phyloP scores from a whole-genome alignment of 2,329 filamentous ascomycete genomes.

The Dendrostoma leiphaemia region DNA sequence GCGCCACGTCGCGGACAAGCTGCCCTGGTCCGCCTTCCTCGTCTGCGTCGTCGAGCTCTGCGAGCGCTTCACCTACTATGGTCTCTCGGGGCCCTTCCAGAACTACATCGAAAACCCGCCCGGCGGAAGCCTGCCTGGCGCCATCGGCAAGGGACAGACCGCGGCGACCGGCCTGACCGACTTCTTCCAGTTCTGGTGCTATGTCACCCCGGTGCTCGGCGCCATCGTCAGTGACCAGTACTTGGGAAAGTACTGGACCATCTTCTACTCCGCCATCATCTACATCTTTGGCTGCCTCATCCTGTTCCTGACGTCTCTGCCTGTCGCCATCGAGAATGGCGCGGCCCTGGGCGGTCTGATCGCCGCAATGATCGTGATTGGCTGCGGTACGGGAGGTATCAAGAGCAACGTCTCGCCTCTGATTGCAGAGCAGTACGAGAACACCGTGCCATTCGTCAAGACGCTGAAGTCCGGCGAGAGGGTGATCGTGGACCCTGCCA shows the following conservation, averaged over 20 bases:
- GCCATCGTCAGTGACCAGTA: constrained; percentile 15
- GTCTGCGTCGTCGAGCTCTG: constrained; percentile 18
- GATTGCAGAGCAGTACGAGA: constrained; percentile 65
- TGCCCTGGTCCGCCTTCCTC: constrained; percentile 19
- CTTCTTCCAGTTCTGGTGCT: constrained; percentile 20
- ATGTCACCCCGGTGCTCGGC: constrained; percentile 17
- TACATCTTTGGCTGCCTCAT: constrained; percentile 15
- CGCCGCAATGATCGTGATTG: constrained; percentile 17
- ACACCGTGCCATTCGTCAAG: constrained; percentile 45
- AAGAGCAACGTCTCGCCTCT: constrained; percentile 61
- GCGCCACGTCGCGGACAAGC: constrained; percentile 17
- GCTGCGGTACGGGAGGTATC: constrained; percentile 40
- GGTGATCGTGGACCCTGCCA: constrained; percentile 65
- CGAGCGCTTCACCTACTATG: constrained; percentile 19
- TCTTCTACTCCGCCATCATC: constrained; percentile 16
- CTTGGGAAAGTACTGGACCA: constrained; percentile 18
- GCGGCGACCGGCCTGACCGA: constrained; percentile 9
- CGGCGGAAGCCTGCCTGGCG: constrained; percentile 9
- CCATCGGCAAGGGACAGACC: constrained; percentile 14
- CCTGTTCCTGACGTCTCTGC: constrained; percentile 17
- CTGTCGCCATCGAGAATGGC: constrained; percentile 16
- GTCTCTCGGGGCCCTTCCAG: constrained; percentile 17
- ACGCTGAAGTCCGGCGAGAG: constrained; percentile 49
- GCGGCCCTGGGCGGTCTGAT: constrained; percentile 18
- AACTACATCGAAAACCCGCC: constrained; percentile 15